Percentiles rank a stretch among this genome's conserved stretches.
phyloP scores from a whole-genome alignment of 768 basidiomycete genomes.

The Lactarius vividus region DNA sequence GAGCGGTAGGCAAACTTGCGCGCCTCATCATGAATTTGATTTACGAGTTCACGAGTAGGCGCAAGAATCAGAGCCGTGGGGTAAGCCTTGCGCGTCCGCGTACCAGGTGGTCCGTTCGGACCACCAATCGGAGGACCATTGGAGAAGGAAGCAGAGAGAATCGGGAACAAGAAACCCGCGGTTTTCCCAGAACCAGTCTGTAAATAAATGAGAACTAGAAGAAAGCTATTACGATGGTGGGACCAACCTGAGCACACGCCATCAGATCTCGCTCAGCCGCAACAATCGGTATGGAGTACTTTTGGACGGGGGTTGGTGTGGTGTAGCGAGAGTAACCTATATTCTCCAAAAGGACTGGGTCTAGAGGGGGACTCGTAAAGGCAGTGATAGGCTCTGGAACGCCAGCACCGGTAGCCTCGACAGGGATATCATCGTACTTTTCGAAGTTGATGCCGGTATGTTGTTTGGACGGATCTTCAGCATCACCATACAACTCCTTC shows the following conservation, averaged over 20 bases:
- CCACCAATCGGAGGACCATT: constrained; percentile 71
- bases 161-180: constrained; percentile 98
- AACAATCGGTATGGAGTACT: constrained; percentile 99
- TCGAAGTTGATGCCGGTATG: constrained; percentile 99
- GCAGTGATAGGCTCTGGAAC: constrained; percentile 92
- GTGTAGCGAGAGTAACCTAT: constrained; percentile 90
- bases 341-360: constrained; percentile 93
- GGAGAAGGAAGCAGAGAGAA: constrained; percentile 88
- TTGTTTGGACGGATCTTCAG: constrained; percentile 79
- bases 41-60: constrained; percentile 97
- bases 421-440: constrained; percentile 99
- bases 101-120: constrained; percentile 47
- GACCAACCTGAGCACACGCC: constrained; percentile 86
- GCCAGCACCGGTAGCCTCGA: constrained; percentile 94
- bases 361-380: constrained; percentile 87
- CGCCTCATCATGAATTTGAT: constrained; percentile 99
- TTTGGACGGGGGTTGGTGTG: constrained; percentile 98
- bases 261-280: constrained; percentile 85
- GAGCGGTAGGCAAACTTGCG: constrained; percentile 99
- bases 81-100: constrained; percentile 82
- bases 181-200: constrained; percentile 99
- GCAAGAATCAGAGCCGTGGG: constrained; percentile 97
- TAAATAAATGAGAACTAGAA: constrained; percentile 24
- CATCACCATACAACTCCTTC: constrained; percentile 94
- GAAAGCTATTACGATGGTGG: constrained; percentile 17